A percentile compares a stretch with the other conserved stretches of the same genome.
Evolutionary conservation across 179 eudicot genomes (phyloP).

Genomic region (Silene coronaria): DNA sequence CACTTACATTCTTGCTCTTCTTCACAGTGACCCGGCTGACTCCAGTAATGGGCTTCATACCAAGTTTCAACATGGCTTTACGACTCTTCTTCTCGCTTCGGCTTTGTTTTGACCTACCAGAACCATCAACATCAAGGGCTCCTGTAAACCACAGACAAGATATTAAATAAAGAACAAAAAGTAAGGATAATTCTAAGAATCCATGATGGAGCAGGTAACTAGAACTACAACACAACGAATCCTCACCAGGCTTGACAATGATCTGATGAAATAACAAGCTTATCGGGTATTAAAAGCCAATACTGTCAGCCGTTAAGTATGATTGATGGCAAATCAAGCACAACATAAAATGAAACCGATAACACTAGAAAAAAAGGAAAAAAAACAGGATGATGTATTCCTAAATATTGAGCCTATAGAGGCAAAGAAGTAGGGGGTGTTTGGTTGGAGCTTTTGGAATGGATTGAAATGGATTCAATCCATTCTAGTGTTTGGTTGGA

Average conservation of each 20-base stretch:
- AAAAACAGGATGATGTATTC: not conserved
- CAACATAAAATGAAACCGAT: too few relatives aligned
- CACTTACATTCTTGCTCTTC: conserved; percentile 69
- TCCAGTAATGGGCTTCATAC: conserved; percentile 66
- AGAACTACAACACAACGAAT: not conserved
- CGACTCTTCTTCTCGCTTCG: conserved; percentile 77
- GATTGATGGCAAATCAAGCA: not conserved
- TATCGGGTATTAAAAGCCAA: not conserved
- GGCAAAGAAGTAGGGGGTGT: not conserved
- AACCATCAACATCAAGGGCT: conserved; percentile 42
- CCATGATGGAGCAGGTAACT: not conserved
- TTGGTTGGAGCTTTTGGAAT: too few relatives aligned
- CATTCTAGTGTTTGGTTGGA: too few relatives aligned
- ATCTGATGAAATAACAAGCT: too few relatives aligned
- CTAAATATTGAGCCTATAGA: not conserved
- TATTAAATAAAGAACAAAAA: not conserved
- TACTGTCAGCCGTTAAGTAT: not conserved
- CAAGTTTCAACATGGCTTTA: conserved; percentile 76
- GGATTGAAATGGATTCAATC: too few relatives aligned
- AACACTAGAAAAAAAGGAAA: too few relatives aligned
- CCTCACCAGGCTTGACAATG: too few relatives aligned
- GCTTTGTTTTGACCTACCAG: conserved; percentile 68
- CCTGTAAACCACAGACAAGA: conserved; percentile 22
- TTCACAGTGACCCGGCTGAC: conserved; percentile 72
- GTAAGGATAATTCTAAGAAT: not conserved